These are phyloP conservation scores for Oryza rufipogon DNA, from an alignment of 176 grass and related monocot species.

Conservation along the genomic window DNA sequence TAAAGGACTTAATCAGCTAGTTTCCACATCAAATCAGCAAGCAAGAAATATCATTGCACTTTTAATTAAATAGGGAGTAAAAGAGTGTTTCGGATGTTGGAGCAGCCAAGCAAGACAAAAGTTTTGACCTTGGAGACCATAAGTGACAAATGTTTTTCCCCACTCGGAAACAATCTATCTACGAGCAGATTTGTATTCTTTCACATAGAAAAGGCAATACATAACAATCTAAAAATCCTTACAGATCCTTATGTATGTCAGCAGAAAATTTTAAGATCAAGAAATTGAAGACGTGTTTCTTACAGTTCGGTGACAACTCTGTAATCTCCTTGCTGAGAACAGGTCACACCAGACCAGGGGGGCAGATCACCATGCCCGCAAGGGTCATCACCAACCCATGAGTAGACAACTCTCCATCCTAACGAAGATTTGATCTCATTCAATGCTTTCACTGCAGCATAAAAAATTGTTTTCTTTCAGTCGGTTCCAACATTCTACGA, in stretches of 20 bases:
- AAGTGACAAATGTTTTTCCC: not conserved
- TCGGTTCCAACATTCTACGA: not conserved
- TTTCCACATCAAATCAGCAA: not conserved
- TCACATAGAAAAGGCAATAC: not conserved
- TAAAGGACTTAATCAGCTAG: not conserved
- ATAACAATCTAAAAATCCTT: not conserved
- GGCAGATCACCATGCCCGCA: slow-evolving; percentile 91
- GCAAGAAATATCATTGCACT: not conserved
- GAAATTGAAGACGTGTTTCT: slow-evolving; percentile 36
- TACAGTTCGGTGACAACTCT: slow-evolving; percentile 97
- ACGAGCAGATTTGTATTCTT: not conserved
- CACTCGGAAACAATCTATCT: slow-evolving; percentile 5
- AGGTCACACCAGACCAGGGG: slow-evolving; percentile 97
- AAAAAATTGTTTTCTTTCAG: not conserved
- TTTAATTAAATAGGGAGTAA: not conserved
- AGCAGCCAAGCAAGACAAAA: not conserved
- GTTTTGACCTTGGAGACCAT: slow-evolving; percentile 7
- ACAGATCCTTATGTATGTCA: slow-evolving; percentile 7
- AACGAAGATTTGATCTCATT: slow-evolving; percentile 95
- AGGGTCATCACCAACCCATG: slow-evolving; percentile 97
- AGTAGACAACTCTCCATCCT: slow-evolving; percentile 98
- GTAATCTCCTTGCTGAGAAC: slow-evolving; percentile 94
- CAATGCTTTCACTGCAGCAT: slow-evolving; percentile 91
- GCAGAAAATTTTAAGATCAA: not conserved
- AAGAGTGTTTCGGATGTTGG: not conserved